phyloP scores from a whole-genome alignment of 1,139 yeast genomes.

The Nakaseomyces bracarensis region DNA sequence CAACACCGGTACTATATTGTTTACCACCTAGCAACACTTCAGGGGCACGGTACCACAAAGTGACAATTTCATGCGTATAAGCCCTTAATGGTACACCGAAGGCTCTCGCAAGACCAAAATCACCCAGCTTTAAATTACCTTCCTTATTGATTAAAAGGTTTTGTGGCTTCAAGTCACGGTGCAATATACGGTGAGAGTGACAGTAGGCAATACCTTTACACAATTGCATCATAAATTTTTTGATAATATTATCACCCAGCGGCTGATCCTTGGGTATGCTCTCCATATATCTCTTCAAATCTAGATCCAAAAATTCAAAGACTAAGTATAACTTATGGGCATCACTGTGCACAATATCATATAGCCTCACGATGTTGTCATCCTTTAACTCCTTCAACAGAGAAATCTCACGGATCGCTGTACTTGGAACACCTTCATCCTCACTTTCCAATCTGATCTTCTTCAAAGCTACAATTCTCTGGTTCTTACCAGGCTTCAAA shows the following conservation, averaged over 20 bases:
- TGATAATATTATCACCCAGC: conserved; percentile 81
- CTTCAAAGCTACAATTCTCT: conserved; percentile 87
- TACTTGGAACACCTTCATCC: conserved; percentile 97
- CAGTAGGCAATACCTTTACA: conserved; percentile 91
- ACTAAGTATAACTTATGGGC: conserved; percentile 89
- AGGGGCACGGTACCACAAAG: conserved; percentile 97
- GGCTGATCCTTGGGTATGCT: conserved; percentile 88
- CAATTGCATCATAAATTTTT: conserved; percentile 86
- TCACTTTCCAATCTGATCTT: conserved; percentile 93
- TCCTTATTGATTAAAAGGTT: conserved; percentile 88
- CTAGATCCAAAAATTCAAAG: conserved; percentile 87
- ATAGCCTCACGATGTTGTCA: conserved; percentile 82
- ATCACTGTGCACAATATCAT: conserved; percentile 95
- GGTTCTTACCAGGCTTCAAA: conserved; percentile 57
- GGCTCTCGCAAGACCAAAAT: conserved; percentile 94
- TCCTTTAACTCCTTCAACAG: conserved; percentile 86
- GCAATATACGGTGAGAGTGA: conserved; percentile 90
- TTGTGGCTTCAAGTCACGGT: conserved; percentile 95
- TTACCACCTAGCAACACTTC: conserved; percentile 93
- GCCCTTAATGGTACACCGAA: conserved; percentile 96
- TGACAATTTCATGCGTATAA: conserved; percentile 95
- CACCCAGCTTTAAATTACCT: conserved; percentile 92
- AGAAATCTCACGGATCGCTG: conserved; percentile 95
- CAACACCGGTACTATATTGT: conserved; percentile 96
- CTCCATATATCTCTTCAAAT: conserved; percentile 95